Base-by-base conservation (phyloP, 2,329 filamentous ascomycete species). In the Fusarium algeriense region DNA sequence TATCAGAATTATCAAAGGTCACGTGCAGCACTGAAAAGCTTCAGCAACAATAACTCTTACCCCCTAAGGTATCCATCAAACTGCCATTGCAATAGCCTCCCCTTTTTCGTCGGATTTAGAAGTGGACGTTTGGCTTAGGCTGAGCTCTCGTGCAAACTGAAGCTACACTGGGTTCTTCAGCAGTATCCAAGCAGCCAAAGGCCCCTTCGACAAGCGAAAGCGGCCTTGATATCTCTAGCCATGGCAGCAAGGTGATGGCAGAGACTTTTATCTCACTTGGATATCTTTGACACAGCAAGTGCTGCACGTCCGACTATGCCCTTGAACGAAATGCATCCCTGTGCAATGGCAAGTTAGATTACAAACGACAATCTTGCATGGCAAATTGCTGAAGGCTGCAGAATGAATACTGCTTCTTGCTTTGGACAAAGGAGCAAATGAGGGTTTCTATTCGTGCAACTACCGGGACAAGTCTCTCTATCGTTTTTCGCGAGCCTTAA, bases 21-120 rank as follows among this genome's bases (percentile, higher is more conserved):
- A 71, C 68, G 68, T 71, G 67, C 20, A 10, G 12, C 4, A 30
- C 28, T 19, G 15, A 19, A 26, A 32, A 19, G 17, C 28, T 30
- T 46, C n/a, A 28, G 13, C 14, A 23, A 13, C 10, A 41, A 32
- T 11, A 26, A 35, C 37, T 26, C 20, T 26, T 35, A 20, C 28
- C 35, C 17, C n/a, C 38, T 23, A 23, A 23, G 52, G 7, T 23
- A 23, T 30, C 28, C 14, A 17, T n/a, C 17, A 32, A 28, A 20
- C 38, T 19, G 19, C 26, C 11, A n/a, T 6, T 32, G 14, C 10
- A 4, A 41, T 20, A 11, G 30, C 6, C 20, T 34, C 9, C 5
- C 26, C 26, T 46, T 40, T 41, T 43, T 8, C 20, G 23, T 34
- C 19, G 26, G 14, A n/a, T 15, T 13, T 4, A 20, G 13, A n/a